Conservation (phyloP, 768 basidiomycete genomes). For the Candolleomyces eurysporus region DNA sequence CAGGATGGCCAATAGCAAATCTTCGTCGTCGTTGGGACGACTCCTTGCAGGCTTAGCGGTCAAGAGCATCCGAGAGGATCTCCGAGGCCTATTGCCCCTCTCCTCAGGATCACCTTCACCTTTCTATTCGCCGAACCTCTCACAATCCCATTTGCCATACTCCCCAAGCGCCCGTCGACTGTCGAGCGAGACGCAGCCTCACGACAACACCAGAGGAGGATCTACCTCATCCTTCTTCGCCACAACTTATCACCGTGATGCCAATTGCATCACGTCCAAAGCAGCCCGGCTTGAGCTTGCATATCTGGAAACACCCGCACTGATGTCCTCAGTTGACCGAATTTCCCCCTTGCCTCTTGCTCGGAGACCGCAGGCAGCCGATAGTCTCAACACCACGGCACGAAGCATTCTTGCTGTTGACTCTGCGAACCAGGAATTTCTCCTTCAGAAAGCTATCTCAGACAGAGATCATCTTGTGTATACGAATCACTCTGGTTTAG, state of each 20-base stretch:
- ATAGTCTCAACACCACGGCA: not conserved
- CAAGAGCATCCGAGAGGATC: not conserved
- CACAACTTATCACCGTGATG: not conserved
- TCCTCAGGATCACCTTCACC: not conserved
- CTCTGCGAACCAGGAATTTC: slow-evolving; percentile 16
- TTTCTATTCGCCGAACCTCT: not conserved
- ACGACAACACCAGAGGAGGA: no score
- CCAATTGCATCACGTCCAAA: not conserved
- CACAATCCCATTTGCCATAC: not conserved
- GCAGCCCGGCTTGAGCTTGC: not conserved
- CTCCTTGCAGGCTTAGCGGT: not conserved
- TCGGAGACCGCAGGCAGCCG: not conserved
- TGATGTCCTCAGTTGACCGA: not conserved
- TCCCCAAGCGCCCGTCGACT: not conserved
- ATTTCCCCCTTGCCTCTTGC: not conserved
- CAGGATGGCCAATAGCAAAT: not conserved
- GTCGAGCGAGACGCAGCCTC: not conserved
- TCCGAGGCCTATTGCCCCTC: not conserved
- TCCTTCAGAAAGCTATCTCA: slow-evolving; percentile 22
- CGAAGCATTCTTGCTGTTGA: slow-evolving; percentile 18
- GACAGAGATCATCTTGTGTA: slow-evolving; percentile 26
- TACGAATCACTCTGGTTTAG: slow-evolving; percentile 22
- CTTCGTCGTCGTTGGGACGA: not conserved
- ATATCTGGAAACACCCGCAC: not conserved
- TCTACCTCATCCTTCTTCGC: not conserved